Evolutionary conservation across 2,329 filamentous ascomycete species (phyloP).

Genomic region (Sordariomycetes sp.): DNA sequence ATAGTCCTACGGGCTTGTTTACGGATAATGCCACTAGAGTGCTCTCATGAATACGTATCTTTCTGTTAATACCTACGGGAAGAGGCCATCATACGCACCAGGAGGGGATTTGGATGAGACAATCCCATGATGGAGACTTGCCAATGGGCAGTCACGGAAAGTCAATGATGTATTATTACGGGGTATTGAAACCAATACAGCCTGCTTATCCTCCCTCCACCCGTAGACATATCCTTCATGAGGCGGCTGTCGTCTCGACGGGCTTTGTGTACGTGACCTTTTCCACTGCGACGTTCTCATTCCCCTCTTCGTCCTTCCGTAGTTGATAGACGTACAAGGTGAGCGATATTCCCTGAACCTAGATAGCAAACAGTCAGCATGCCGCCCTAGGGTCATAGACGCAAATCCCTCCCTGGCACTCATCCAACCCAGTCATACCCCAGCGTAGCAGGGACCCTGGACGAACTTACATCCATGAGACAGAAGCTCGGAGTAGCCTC

Average conservation of each 20-base stretch:
- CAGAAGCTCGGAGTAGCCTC: slow-evolving; percentile 84
- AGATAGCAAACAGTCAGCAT: neutral
- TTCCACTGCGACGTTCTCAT: slow-evolving; percentile 70
- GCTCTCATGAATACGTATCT: slow-evolving; percentile 3
- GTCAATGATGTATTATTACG: neutral
- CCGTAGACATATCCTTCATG: slow-evolving; percentile 14
- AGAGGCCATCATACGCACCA: neutral
- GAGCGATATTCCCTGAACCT: slow-evolving; percentile 93
- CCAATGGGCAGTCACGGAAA: neutral
- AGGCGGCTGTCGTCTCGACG: slow-evolving; percentile 38
- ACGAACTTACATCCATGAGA: slow-evolving; percentile 68
- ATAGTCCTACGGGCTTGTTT: neutral
- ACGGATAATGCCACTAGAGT: neutral
- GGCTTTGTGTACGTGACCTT: slow-evolving; percentile 80
- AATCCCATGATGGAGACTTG: neutral
- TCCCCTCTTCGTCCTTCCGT: slow-evolving; percentile 62
- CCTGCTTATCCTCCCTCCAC: slow-evolving; percentile 9
- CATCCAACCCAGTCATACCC: neutral
- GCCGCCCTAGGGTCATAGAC: neutral
- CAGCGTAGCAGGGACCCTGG: neutral
- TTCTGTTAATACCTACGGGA: neutral
- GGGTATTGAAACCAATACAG: slow-evolving; percentile 1
- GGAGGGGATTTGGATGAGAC: neutral
- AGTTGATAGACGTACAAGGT: slow-evolving; percentile 91
- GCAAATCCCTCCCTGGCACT: neutral